A percentile compares a stretch with the other conserved stretches of the same genome.
Evolutionary conservation across 2,329 filamentous ascomycete species (phyloP).

Genomic region (Neonectria ditissima): DNA sequence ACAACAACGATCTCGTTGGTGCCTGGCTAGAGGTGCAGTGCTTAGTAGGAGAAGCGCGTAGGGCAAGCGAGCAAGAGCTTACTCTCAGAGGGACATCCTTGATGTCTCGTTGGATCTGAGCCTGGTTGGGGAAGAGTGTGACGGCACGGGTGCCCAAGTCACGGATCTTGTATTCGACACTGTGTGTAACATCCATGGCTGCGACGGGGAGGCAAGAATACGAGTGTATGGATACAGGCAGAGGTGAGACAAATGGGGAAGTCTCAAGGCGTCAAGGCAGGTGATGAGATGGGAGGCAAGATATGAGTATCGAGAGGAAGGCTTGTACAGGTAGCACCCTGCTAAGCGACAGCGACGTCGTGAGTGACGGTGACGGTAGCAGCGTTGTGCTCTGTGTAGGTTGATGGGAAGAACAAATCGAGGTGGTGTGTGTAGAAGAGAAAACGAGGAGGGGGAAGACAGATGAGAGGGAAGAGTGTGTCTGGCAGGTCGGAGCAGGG

Average conservation of each 20-base stretch:
- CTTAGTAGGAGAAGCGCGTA: not conserved
- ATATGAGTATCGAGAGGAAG: not conserved
- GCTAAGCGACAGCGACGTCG: not conserved
- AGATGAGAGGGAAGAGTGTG: slow-evolving; percentile 22
- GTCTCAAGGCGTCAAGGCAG: not conserved
- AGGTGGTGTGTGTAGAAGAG: not conserved
- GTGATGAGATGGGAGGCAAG: not conserved
- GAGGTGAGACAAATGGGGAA: not conserved
- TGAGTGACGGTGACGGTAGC: not conserved
- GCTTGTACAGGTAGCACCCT: not conserved
- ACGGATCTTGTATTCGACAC: slow-evolving; percentile 65
- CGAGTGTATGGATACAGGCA: not conserved
- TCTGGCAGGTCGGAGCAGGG: slow-evolving; percentile 26
- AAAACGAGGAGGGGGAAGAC: not conserved
- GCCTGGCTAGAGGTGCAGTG: slow-evolving; percentile 56
- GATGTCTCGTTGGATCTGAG: slow-evolving; percentile 71
- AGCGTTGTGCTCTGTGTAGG: not conserved
- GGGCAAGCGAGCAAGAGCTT: not conserved
- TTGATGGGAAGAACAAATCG: not conserved
- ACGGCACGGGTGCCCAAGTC: slow-evolving; percentile 71
- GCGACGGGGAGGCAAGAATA: slow-evolving; percentile 3
- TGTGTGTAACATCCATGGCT: slow-evolving; percentile 55
- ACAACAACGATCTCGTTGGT: slow-evolving; percentile 68
- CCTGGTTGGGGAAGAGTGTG: slow-evolving; percentile 71
- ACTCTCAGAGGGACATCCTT: slow-evolving; percentile 58